Evolutionary conservation across 1,139 yeast species (phyloP).

Genomic region (Suhomyces bokatorum): DNA sequence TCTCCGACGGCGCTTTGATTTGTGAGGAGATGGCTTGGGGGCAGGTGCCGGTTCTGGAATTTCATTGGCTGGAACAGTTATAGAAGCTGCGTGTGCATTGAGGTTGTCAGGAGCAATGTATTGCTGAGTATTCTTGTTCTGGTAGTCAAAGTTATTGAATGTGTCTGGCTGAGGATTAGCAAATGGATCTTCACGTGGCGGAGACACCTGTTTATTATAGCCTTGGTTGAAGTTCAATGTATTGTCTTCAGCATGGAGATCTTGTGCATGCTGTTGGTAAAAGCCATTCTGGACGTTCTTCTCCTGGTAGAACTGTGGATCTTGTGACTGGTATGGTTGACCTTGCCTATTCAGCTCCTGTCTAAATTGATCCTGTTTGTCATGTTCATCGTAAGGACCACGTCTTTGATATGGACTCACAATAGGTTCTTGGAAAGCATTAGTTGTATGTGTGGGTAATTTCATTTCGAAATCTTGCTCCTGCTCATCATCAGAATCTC

Average conservation of each 20-base stretch:
- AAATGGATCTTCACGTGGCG: constrained; percentile 1
- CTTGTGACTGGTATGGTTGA: constrained; percentile 8
- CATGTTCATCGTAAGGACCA: constrained; percentile 22
- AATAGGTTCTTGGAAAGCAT: constrained; percentile 35
- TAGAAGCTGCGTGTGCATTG: background rate
- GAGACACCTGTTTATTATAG: background rate
- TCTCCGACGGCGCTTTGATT: constrained; percentile 45
- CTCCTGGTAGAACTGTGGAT: constrained; percentile 1
- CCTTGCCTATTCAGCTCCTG: constrained; percentile 15
- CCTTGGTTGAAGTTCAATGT: constrained; percentile 4
- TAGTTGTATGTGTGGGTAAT: constrained; percentile 40
- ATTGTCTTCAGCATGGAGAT: constrained; percentile 1
- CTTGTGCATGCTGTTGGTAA: constrained; percentile 4
- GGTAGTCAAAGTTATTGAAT: constrained; percentile 36
- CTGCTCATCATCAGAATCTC: constrained; percentile 29
- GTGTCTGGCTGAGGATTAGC: constrained; percentile 15
- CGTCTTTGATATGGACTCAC: constrained; percentile 33
- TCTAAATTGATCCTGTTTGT: constrained; percentile 14
- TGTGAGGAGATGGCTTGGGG: constrained; percentile 21
- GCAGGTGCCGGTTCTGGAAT: constrained; percentile 4
- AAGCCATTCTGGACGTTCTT: constrained; percentile 13
- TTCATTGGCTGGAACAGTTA: background rate
- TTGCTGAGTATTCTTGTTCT: constrained; percentile 23
- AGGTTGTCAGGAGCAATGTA: constrained; percentile 19
- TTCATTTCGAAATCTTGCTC: constrained; percentile 24